phyloP scores from a whole-genome alignment of 345 rosid genomes.

The Isatis tinctoria region DNA sequence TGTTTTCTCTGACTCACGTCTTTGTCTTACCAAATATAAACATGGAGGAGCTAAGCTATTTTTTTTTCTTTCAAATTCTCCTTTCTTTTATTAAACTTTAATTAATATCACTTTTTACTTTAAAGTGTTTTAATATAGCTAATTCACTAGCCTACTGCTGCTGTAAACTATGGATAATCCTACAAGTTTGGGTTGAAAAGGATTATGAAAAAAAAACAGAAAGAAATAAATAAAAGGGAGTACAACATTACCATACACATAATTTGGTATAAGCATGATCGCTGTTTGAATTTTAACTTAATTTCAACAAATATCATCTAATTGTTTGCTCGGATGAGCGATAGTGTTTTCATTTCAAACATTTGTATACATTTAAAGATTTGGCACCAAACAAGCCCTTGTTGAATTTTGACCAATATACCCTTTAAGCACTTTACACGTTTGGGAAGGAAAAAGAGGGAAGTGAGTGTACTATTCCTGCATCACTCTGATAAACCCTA shows the following conservation, averaged over 20 bases:
- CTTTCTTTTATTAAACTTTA: background rate
- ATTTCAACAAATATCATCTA: background rate
- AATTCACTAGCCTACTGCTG: background rate
- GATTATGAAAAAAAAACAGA: background rate
- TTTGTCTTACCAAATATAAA: background rate
- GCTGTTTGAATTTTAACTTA: background rate
- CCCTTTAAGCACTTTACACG: conserved; percentile 15
- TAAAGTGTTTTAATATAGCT: background rate
- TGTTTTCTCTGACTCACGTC: background rate
- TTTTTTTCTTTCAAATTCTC: background rate
- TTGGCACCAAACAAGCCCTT: conserved; percentile 1
- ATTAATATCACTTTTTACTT: background rate
- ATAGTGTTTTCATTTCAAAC: background rate
- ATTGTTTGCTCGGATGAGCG: background rate
- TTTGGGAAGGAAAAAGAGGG: background rate
- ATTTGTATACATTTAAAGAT: background rate
- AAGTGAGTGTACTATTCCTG: background rate
- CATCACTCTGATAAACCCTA: conserved; percentile 15
- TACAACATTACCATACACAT: background rate
- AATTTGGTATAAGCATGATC: background rate
- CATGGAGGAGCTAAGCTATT: background rate
- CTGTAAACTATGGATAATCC: background rate
- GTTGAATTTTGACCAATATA: background rate
- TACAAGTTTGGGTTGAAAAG: background rate
- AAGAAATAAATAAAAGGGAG: no score